Evolutionary conservation across 306 rosid genomes (phyloP).

Genomic region (Trifolium fragiferum): DNA sequence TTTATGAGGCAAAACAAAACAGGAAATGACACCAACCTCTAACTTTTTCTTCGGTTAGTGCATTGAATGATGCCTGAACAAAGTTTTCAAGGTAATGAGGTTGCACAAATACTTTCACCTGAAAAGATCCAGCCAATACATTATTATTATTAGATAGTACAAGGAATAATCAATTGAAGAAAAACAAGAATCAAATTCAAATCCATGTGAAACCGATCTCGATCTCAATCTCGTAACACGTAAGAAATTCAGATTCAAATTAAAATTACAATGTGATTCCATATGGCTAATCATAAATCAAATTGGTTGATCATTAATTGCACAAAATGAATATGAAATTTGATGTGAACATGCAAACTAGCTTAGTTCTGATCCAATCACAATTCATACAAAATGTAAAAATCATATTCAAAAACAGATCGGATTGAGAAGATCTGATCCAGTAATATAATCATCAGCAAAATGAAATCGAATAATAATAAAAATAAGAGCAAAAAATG

Average conservation of each 20-base stretch:
- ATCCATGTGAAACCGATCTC: background rate
- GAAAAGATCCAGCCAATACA: conserved; percentile 49
- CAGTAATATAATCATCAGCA: background rate
- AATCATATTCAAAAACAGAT: conserved; percentile 38
- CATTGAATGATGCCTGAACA: conserved; percentile 88
- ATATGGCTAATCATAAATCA: background rate
- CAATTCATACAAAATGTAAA: conserved; percentile 17
- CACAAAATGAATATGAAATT: conserved; percentile 1
- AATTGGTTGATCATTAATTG: background rate
- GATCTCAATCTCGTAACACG: conserved; percentile 6
- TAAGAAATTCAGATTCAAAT: conserved; percentile 15
- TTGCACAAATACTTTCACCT: conserved; percentile 93
- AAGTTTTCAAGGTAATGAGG: conserved; percentile 89
- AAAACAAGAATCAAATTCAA: background rate
- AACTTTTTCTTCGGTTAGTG: conserved; percentile 79
- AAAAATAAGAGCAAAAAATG: background rate
- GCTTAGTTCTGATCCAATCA: conserved; percentile 39
- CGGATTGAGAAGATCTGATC: conserved; percentile 38
- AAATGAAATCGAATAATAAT: background rate
- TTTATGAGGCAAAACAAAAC: conserved; percentile 26
- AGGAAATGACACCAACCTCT: conserved; percentile 57
- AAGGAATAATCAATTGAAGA: conserved; percentile 11
- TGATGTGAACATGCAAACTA: conserved; percentile 5
- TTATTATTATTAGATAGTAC: conserved; percentile 20
- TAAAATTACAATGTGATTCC: conserved; percentile 26